Percentiles rank a stretch among this genome's conserved stretches.
Conservation (phyloP, 1,284 basidiomycete species). For the Singerocomus rubriflavus region DNA sequence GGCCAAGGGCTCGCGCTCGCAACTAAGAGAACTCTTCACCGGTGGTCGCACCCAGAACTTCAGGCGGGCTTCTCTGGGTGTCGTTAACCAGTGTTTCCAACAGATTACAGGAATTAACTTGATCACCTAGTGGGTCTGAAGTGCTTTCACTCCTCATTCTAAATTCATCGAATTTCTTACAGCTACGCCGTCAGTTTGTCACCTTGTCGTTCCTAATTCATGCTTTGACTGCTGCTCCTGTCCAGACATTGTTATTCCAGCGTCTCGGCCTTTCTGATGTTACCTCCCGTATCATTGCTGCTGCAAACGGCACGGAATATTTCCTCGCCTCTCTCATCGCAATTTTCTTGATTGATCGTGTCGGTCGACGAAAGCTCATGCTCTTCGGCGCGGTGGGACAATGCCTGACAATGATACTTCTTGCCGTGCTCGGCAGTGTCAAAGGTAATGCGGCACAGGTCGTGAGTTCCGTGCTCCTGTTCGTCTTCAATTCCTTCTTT, state of each 20-base stretch:
- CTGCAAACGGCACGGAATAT: slow-evolving; percentile 63
- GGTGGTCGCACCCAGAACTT: slow-evolving; percentile 63
- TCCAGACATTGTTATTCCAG: slow-evolving; percentile 55
- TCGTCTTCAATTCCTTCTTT: slow-evolving; percentile 35
- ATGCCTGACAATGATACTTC: slow-evolving; percentile 35
- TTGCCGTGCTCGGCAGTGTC: slow-evolving; percentile 32
- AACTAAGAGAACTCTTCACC: slow-evolving; percentile 50
- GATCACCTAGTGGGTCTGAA: slow-evolving; percentile 56
- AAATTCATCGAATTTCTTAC: neutral
- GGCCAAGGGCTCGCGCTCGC: slow-evolving; percentile 11
- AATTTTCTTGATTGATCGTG: slow-evolving; percentile 33
- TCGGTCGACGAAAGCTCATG: slow-evolving; percentile 39
- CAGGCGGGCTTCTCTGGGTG: slow-evolving; percentile 54
- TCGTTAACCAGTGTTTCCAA: slow-evolving; percentile 68
- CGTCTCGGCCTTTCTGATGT: slow-evolving; percentile 57
- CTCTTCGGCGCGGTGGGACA: slow-evolving; percentile 36
- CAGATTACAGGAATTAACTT: slow-evolving; percentile 61
- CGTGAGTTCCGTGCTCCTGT: slow-evolving; percentile 42
- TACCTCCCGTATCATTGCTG: slow-evolving; percentile 63
- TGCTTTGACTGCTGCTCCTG: slow-evolving; percentile 2
- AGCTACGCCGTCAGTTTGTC: slow-evolving; percentile 36
- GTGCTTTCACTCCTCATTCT: neutral
- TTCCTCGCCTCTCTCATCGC: slow-evolving; percentile 34
- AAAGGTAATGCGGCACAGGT: slow-evolving; percentile 40
- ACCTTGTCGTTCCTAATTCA: neutral